These are phyloP conservation scores for Colletotrichum australisinense DNA, from an alignment of 2,329 filamentous ascomycete species.

Conservation along the genomic window DNA sequence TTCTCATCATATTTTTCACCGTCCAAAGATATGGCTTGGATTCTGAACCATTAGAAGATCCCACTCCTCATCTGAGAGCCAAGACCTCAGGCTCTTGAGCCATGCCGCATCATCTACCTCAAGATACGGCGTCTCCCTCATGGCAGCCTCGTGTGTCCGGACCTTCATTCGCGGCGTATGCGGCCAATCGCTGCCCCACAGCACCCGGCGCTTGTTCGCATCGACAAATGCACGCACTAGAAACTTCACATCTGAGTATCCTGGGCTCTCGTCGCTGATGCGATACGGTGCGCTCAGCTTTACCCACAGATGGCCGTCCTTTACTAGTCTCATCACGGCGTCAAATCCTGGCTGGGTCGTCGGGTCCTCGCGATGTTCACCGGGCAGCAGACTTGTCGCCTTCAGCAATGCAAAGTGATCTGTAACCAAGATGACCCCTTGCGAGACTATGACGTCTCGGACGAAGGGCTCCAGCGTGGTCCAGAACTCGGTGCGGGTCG, in stretches of 20 bases:
- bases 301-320: conserved; percentile 46
- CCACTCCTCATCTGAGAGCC: conserved; percentile 41
- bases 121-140: conserved; percentile 43
- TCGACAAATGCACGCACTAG: conserved; percentile 45
- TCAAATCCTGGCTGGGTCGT: conserved; percentile 44
- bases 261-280: conserved; percentile 43
- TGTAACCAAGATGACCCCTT: conserved; percentile 44
- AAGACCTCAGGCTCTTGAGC: conserved; percentile 38
- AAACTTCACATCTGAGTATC: conserved; percentile 45
- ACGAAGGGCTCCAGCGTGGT: conserved; percentile 40
- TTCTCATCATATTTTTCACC: not conserved
- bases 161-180: conserved; percentile 52
- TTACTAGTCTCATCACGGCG: conserved; percentile 45
- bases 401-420: conserved; percentile 52
- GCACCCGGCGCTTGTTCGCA: conserved; percentile 44
- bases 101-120: conserved; percentile 41
- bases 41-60: conserved; percentile 36
- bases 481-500: conserved; percentile 46
- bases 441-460: conserved; percentile 35
- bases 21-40: conserved; percentile 4
- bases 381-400: conserved; percentile 45
- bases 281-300: conserved; percentile 53
- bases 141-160: conserved; percentile 45
- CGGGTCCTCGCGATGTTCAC: conserved; percentile 38
- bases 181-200: conserved; percentile 54